Evolutionary conservation across 306 rosid species (phyloP), one percentile per base, ranked within the genome.

Genomic region (Dalbergia cochinchinensis): DNA sequence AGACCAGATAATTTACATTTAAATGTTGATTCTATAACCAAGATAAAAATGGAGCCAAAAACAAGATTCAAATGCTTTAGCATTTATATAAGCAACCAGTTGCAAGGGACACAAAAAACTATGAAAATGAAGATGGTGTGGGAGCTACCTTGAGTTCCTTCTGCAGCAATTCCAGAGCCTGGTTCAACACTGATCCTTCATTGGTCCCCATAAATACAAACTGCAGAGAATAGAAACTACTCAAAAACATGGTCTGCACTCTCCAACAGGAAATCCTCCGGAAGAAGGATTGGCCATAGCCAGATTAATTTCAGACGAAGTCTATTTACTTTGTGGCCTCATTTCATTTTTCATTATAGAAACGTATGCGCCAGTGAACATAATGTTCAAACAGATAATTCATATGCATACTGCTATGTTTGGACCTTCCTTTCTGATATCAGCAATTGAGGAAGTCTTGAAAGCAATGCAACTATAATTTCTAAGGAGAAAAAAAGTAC

Each of bases 141-240:
- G 57, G 16, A 33, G 62, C 19, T 82, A 92, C 98, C 97, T 88
- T 79, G 37, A 90, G 78, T 68, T 84, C 85, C 73, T 83, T 82
- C 73, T 83, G 85, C 78, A 88, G 82, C 20, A 86, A 89, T 71
- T 80, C 89, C 70, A 90, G 79, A 11, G 53, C 58, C 73, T 62
- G 80, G 73, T 87, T 80, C 76, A 62, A 14, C 77, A 59, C 71
- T 59, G 87, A 71, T 37, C 64, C 60, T 80, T 88, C 83, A 68
- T 80, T 70, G 57, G 65, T 80, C 74, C 85, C 92, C 85, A 85
- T 78, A 75, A 88, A 74, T 82, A 94, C 64, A 70, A 92, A 85
- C 98, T 94, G 96, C 59, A 85, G 65, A 67, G 69, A 85, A 80
- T 80, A 71, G 62, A 68, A 66, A 80, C 20, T 37, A 85, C 66